These are phyloP conservation scores for Diaporthe humulicola DNA, from an alignment of 2,329 filamentous ascomycete species.

Conservation along the genomic window DNA sequence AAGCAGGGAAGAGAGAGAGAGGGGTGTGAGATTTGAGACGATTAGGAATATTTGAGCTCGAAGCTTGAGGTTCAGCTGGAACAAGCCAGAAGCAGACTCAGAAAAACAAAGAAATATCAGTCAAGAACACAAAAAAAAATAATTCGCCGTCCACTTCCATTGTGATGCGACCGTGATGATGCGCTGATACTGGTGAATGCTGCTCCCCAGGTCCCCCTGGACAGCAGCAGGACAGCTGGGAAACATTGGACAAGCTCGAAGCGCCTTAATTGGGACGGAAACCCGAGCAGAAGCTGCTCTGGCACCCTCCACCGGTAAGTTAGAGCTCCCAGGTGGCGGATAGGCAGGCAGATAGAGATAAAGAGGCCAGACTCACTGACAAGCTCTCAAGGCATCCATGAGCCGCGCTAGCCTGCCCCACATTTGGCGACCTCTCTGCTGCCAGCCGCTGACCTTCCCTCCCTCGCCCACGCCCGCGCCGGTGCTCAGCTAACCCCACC, in stretches of 20 bases:
- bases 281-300: neutral
- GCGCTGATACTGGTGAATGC: neutral
- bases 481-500: conserved; percentile 20
- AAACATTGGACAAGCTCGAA: neutral
- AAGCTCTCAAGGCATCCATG: conserved; percentile 31
- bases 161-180: neutral
- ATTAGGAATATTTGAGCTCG: neutral
- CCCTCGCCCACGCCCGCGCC: neutral
- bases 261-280: neutral
- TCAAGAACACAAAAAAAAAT: neutral
- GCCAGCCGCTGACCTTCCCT: conserved; percentile 29
- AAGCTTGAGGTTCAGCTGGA: conserved; percentile 3
- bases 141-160: neutral
- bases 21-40: neutral
- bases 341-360: neutral
- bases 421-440: conserved; percentile 22
- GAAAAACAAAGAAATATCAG: conserved; percentile 18
- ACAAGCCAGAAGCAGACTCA: conserved; percentile 9
- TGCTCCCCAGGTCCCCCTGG: neutral
- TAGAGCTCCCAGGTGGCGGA: conserved; percentile 6
- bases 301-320: neutral
- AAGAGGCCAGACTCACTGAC: neutral
- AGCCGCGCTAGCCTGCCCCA: conserved; percentile 35
- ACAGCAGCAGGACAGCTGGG: neutral
- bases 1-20: neutral